Evolutionary conservation across 495 filamentous ascomycete genomes (phyloP).

Genomic region (Xylaria nigripes): DNA sequence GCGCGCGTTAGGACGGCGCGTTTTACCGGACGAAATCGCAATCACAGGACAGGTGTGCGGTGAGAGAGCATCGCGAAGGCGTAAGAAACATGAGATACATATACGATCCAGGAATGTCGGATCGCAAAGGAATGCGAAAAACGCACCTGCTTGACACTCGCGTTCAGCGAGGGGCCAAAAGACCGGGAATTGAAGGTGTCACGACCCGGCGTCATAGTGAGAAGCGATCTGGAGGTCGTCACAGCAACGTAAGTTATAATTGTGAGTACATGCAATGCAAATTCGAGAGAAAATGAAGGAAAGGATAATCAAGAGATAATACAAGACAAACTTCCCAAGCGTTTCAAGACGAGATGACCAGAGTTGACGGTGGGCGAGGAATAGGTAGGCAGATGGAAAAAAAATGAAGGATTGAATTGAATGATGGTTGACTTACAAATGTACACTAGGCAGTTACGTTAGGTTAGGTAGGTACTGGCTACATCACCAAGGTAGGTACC

Average conservation of each 20-base stretch:
- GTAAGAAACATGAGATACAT: not conserved
- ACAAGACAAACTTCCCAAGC: too few species aligned
- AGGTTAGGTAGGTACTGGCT: too few species aligned
- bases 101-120: not conserved
- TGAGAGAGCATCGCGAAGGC: not conserved
- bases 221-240: slow-evolving; percentile 18
- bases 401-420: too few species aligned
- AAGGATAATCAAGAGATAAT: not conserved
- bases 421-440: too few species aligned
- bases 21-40: not conserved
- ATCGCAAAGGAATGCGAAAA: slow-evolving; percentile 11
- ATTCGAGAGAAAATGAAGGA: not conserved
- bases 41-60: not conserved
- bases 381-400: too few species aligned
- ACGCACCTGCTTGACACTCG: slow-evolving; percentile 41
- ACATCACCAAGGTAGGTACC: too few species aligned
- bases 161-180: slow-evolving; percentile 35
- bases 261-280: slow-evolving; percentile 20
- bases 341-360: too few species aligned
- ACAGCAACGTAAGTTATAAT: slow-evolving; percentile 9
- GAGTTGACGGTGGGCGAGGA: too few species aligned
- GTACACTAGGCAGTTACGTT: too few species aligned
- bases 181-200: slow-evolving; percentile 36
- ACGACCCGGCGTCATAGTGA: slow-evolving; percentile 26
- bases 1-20: not conserved